These are phyloP conservation scores for Peronosclerospora sorghi DNA, from an alignment of 352 stramenopile species.

Conservation along the genomic window DNA sequence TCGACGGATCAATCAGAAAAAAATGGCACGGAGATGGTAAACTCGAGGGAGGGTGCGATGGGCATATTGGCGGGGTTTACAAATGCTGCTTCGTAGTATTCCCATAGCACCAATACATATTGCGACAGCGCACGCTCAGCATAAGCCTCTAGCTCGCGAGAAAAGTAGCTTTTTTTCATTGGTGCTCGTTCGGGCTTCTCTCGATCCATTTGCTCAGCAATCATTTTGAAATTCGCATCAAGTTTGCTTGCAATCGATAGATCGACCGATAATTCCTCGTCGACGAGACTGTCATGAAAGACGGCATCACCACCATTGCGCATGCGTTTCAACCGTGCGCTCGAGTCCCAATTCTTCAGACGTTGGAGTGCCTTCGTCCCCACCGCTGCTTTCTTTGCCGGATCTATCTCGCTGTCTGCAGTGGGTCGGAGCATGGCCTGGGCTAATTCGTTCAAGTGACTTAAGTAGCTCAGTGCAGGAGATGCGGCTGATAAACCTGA, in stretches of 20 bases:
- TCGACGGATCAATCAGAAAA: conserved; percentile 39
- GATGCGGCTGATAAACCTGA: conserved; percentile 19
- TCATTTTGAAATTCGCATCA: conserved; percentile 81
- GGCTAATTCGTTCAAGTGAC: conserved; percentile 61
- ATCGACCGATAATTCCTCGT: conserved; percentile 77
- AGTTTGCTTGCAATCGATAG: conserved; percentile 74
- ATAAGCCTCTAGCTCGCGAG: conserved; percentile 56
- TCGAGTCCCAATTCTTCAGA: conserved; percentile 58
- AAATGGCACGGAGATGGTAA: conserved; percentile 65
- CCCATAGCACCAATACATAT: conserved; percentile 68
- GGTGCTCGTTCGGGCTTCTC: conserved; percentile 1
- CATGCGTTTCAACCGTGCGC: conserved; percentile 31
- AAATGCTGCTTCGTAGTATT: conserved; percentile 73
- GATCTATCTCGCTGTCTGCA: conserved; percentile 23
- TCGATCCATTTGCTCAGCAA: conserved; percentile 58
- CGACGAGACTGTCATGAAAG: conserved; percentile 61
- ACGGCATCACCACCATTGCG: conserved; percentile 35
- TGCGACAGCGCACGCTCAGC: conserved; percentile 56
- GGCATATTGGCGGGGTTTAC: conserved; percentile 36
- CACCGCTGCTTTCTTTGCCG: conserved; percentile 33
- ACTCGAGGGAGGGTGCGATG: conserved; percentile 60
- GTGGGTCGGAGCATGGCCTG: conserved; percentile 47
- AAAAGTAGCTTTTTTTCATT: conserved; percentile 38
- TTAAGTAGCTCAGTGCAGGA: conserved; percentile 44
- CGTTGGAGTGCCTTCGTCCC: conserved; percentile 40